Evolutionary conservation across 805 yeast species (phyloP).

Genomic region (Pichia phayaonensis): DNA sequence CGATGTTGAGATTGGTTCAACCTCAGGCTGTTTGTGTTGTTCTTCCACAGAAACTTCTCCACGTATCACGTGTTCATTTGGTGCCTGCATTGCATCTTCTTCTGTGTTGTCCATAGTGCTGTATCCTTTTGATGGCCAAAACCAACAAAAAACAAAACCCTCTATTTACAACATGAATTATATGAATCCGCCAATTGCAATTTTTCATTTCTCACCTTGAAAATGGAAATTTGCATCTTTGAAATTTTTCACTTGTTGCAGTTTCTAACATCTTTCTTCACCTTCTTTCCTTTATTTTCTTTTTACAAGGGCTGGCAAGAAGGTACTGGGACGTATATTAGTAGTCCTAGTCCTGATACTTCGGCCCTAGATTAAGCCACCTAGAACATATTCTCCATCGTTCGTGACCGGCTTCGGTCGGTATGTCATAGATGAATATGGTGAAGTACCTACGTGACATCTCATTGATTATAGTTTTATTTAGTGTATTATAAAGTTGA

Average conservation of each 20-base stretch:
- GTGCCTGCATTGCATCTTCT: not conserved
- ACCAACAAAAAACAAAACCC: not conserved
- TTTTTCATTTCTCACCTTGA: not conserved
- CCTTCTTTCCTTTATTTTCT: not conserved
- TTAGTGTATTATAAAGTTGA: not conserved
- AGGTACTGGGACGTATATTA: conserved; percentile 7
- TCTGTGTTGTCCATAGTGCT: not conserved
- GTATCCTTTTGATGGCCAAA: not conserved
- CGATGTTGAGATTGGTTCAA: conserved; percentile 37
- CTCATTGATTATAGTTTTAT: conserved; percentile 3
- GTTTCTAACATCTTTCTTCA: not conserved
- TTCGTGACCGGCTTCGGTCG: conserved; percentile 27
- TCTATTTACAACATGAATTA: not conserved
- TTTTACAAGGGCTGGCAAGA: conserved; percentile 6
- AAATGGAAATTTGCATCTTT: not conserved
- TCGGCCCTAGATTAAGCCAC: conserved; percentile 56
- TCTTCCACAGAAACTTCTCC: not conserved
- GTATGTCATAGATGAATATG: conserved; percentile 58
- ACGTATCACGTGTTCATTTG: not conserved
- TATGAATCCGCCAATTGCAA: not conserved
- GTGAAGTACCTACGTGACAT: conserved; percentile 76
- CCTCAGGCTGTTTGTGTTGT: not conserved
- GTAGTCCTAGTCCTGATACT: conserved; percentile 36
- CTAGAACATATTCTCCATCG: conserved; percentile 78
- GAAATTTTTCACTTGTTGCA: not conserved